Conservation (phyloP, 257 asterid species). For the Nicotiana paniculata region DNA sequence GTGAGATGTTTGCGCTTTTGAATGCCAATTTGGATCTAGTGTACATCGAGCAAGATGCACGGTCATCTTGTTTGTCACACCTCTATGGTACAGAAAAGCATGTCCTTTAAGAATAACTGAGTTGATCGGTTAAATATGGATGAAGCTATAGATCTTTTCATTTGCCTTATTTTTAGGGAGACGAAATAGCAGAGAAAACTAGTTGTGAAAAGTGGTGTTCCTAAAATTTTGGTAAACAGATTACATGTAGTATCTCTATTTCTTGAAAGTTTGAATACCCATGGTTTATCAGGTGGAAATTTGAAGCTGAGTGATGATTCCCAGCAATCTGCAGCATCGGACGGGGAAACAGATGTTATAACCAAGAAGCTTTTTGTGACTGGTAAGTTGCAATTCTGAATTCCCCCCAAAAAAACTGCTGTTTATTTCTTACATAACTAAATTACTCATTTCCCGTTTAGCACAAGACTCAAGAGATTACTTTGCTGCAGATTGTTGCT, state of each 20-base stretch:
- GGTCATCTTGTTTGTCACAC: too few relatives aligned
- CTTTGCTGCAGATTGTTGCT: not conserved
- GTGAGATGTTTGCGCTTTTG: not conserved
- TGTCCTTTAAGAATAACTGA: too few relatives aligned
- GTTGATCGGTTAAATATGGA: too few relatives aligned
- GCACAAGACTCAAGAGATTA: not conserved
- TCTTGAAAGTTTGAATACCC: not conserved
- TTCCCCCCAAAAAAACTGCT: not conserved
- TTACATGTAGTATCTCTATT: not conserved
- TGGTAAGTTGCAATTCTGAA: slow-evolving; percentile 37
- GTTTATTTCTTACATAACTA: not conserved
- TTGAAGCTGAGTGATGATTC: slow-evolving; percentile 15
- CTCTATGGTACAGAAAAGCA: too few relatives aligned
- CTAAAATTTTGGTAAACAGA: not conserved
- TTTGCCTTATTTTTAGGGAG: too few relatives aligned
- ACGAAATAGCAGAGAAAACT: too few relatives aligned
- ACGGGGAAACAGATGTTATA: slow-evolving; percentile 34
- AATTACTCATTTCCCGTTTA: not conserved
- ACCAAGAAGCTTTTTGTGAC: slow-evolving; percentile 95
- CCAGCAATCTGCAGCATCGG: slow-evolving; percentile 33
- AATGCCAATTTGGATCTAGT: not conserved
- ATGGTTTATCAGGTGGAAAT: slow-evolving; percentile 29
- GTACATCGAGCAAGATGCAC: too few relatives aligned
- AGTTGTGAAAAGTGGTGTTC: not conserved
- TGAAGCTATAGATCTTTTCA: too few relatives aligned